Base-by-base conservation (phyloP, 1,139 yeast species). In the Pneumocystis oryctolagi region DNA sequence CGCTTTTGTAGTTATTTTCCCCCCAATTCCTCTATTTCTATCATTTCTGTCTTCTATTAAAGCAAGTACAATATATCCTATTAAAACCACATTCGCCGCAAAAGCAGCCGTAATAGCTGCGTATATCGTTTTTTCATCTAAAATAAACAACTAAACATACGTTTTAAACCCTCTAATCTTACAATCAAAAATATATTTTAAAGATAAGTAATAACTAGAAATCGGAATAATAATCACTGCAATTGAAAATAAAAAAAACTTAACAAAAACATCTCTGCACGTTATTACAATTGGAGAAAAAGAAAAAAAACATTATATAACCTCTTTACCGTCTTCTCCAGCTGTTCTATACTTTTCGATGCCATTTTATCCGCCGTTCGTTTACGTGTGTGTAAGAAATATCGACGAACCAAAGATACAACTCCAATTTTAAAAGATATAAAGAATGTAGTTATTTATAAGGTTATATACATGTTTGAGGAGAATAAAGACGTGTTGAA, bases 81-180 rank as follows among this genome's bases (percentile, higher is more conserved):
- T 82, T 68, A 92, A 79, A 47, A 92, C 97, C 16, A 87, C 75
- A 72, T 92, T 92, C 59, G 97, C 97, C 61, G 84, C 83, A 25
- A 84, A 77, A 0, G 97, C 97, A 39, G 97, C 96, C 20, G 84
- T 72, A 4, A 96, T 96, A 42, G 98, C 98, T 63, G 95, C 86
- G 60, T 85, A 76, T 18, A 89, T 75, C 4, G 95, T 82, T 70
- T 82, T 87, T 63, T 75, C 74, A 60, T 74, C 80, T 67, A 78
- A 9, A 31, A 14, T 30, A 25, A 47, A 20, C 34, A 25, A 60
- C 35, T 5, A 30, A 37, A 25, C 60, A 16, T 63, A 37, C 60
- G 60, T 61, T 16, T 30, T 32, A 39, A 31, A 5, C 12, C 34
- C 12, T 18, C 5, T 18, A 16, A 39, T 34, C 12, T 8, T 28